Base-by-base conservation (phyloP, 371 early-diverging fungal species). In the Dinochytrium kinnereticum region DNA sequence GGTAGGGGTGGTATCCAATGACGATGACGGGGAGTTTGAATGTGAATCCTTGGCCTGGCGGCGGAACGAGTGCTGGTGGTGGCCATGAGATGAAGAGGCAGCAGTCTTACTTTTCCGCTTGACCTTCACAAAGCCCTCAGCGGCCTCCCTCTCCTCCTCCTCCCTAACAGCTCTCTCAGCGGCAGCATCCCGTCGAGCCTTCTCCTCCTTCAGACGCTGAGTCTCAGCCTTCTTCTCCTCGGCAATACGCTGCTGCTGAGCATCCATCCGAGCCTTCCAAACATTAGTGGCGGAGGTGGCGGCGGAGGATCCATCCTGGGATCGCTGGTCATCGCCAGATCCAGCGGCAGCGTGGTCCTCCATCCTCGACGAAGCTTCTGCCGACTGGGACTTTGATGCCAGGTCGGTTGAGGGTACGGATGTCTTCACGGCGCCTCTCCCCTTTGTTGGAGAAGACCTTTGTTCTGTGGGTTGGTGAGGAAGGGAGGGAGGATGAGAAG, bases 261-360 rank as follows among this genome's bases (percentile, higher is more conserved):
- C 70, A 50, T 78, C 71, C 67, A 78, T 66, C 0, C 82, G 70
- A 5, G 78, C 78, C 55, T 78, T 80, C 82, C 82, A 82, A 51
- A 82, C 68, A 71, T 82, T 82, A 19, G 72, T 80, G 19, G 78
- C n/a, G 15, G 82, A 74, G 21, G 69, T 31, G 13, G 81, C 70
- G 30, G 57, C 34, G 5, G 59, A 69, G 26, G 69, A 31, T 2
- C 13, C 68, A 7, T 31, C 5, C 51, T 40, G 30, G 28, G 5
- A 17, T 19, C 24, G 7, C 37, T 49, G 19, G 17, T 21, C 39
- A 13, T 21, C 51, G 7, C 7, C 68, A 38, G 49, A 15, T 28
- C 15, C 17, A 21, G 7, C 33, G 55, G 37, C 44, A 7, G 31
- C 7, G 19, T 10, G 7, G n/a, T 61, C 37, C 7, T 30, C 24